Evolutionary conservation across 805 yeast genomes (phyloP), one percentile per base, ranked within the genome.

Genomic region (Candida ponderosae): DNA sequence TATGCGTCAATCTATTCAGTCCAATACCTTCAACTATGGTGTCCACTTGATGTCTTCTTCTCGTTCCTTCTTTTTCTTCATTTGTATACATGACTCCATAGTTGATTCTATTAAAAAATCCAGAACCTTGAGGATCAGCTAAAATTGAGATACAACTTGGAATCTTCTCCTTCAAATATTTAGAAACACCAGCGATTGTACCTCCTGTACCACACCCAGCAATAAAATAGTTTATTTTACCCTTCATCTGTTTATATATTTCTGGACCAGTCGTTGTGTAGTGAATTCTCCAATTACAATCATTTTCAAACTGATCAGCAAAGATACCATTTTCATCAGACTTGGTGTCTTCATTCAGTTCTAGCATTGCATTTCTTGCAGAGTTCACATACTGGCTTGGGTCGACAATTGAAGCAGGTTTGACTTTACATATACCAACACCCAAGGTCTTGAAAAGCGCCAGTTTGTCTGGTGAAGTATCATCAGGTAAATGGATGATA

Each of bases 151-250:
- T 52, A 0, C 53, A 33, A 0, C 65, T 54, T 15, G 65, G 51
- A 3, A 54, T 32, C 28, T 63, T 54, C 37, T 68, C 74, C 51
- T 79, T 86, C 50, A 90, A 67, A 59, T 69, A 93, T 42, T 70
- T 70, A 4, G 95, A 74, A 21, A 88, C 88, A 39, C 98, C 98
- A n/a, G 95, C 69, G 33, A 90, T 86, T 2, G 98, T 93, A 40
- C 98, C 98, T 36, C 93, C 98, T 0, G 98, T 90, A 10, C 98
- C 98, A 26, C 95, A 84, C 0, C 97, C 97, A 2, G 90, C 74
- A 31, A 93, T 78, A 56, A 90, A 88, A 34, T 69, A 79, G 54
- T 87, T 94, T 8, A 90, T 50, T 2, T 63, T 44, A 13, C 79
- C 78, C 9, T 71, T 63, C 65, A 81, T 68, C 54, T 93, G 97